Evolutionary conservation across 164 flowering plant genomes (phyloP).

Genomic region (Amborella trichopoda): DNA sequence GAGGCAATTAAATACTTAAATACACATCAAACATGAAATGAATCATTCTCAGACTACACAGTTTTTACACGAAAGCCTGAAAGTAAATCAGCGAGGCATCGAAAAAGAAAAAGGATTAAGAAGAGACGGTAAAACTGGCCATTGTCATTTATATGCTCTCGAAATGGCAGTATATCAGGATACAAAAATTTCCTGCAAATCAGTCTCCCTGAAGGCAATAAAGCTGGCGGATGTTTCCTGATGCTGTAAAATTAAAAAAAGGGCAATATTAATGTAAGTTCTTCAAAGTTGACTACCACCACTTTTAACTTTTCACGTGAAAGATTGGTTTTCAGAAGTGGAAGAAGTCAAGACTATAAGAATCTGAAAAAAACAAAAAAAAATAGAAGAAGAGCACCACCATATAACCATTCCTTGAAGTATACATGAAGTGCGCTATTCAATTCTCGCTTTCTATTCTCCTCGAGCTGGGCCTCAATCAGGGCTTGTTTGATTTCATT

Average conservation of each 20-base stretch:
- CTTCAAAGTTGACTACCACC: too few relatives aligned
- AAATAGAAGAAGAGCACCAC: slow-evolving; percentile 25
- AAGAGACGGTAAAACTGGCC: too few relatives aligned
- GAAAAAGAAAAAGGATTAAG: too few relatives aligned
- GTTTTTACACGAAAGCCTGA: too few relatives aligned
- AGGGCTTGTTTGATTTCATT: slow-evolving; percentile 65
- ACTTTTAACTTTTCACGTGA: too few relatives aligned
- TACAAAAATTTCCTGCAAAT: slow-evolving; percentile 3
- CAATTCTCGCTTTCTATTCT: slow-evolving; percentile 66
- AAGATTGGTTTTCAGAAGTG: too few relatives aligned
- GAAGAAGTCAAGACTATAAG: too few relatives aligned
- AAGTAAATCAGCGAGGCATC: too few relatives aligned
- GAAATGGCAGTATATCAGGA: neutral
- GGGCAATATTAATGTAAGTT: too few relatives aligned
- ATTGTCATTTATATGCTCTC: neutral
- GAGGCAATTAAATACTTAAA: too few relatives aligned
- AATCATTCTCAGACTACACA: too few relatives aligned
- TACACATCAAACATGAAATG: too few relatives aligned
- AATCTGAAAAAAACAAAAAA: neutral
- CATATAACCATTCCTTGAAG: slow-evolving; percentile 95
- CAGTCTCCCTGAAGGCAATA: slow-evolving; percentile 83
- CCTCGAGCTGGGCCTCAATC: slow-evolving; percentile 75
- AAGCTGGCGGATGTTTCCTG: slow-evolving; percentile 92
- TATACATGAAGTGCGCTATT: slow-evolving; percentile 69
- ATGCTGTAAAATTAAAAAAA: slow-evolving; percentile 38